phyloP scores from a whole-genome alignment of 2,329 filamentous ascomycete genomes.

The Paecilomyces niveus region DNA sequence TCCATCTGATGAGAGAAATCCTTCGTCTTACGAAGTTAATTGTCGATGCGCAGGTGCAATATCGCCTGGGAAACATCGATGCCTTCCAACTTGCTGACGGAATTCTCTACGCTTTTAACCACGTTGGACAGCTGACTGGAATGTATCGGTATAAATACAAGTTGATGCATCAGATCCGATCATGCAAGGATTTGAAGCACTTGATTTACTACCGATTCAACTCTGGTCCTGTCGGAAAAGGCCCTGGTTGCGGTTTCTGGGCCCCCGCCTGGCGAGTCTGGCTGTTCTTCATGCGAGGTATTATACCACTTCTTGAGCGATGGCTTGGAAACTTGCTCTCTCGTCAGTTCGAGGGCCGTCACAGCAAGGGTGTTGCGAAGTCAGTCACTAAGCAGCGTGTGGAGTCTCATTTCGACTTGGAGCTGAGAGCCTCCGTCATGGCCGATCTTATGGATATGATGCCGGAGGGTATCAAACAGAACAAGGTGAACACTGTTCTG shows the following conservation, averaged over 20 bases:
- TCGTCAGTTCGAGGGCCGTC: constrained; percentile 94
- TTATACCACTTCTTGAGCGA: constrained; percentile 90
- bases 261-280: constrained; percentile 97
- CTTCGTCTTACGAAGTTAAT: constrained; percentile 92
- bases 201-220: constrained; percentile 99
- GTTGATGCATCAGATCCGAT: constrained; percentile 98
- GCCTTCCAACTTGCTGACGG: constrained; percentile 97
- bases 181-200: constrained; percentile 98
- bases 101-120: constrained; percentile 99
- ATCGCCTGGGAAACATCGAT: constrained; percentile 94
- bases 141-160: constrained; percentile 99
- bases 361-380: constrained; percentile 98
- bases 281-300: constrained; percentile 98
- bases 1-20: constrained; percentile 98
- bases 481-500: constrained; percentile 95
- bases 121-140: constrained; percentile 93
- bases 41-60: constrained; percentile 97
- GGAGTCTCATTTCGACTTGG: constrained; percentile 95
- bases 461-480: constrained; percentile 99
- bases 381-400: constrained; percentile 99
- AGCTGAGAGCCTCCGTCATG: constrained; percentile 97
- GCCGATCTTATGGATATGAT: constrained; percentile 99
- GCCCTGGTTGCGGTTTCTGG: constrained; percentile 98
- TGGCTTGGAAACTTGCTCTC: constrained; percentile 97
- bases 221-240: constrained; percentile 91